Percentiles rank a stretch among this genome's conserved stretches.
Conservation (phyloP, 2,329 filamentous ascomycete genomes). For the Clathrospora elynae region DNA sequence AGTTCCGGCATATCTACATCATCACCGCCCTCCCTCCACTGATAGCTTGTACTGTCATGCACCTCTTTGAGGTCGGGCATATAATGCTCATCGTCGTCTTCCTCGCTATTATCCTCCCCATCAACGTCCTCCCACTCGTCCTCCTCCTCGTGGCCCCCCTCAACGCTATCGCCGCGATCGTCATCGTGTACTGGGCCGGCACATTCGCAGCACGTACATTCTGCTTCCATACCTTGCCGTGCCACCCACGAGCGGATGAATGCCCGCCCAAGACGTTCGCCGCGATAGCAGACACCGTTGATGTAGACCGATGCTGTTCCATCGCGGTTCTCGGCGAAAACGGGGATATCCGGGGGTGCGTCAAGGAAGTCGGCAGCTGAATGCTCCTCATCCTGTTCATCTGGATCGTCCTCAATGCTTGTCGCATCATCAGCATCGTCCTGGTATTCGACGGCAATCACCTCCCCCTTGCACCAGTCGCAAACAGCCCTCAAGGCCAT, state of each 20-base stretch:
- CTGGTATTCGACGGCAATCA: not conserved
- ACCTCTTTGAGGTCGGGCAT: conserved; percentile 1
- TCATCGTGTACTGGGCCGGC: not conserved
- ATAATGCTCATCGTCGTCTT: not conserved
- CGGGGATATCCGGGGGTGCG: not conserved
- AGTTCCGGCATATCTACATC: not conserved
- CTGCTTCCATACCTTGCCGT: conserved; percentile 1
- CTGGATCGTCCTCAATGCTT: conserved; percentile 1
- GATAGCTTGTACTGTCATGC: no score
- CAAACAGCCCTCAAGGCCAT: conserved; percentile 7
- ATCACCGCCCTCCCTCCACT: no score
- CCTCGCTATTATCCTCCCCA: not conserved
- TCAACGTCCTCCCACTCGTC: not conserved
- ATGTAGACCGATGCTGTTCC: conserved; percentile 6
- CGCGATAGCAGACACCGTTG: conserved; percentile 1
- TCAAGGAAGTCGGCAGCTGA: conserved; percentile 7
- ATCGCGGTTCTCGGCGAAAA: conserved; percentile 8
- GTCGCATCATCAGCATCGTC: conserved; percentile 1
- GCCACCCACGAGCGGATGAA: conserved; percentile 3
- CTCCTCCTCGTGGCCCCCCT: not conserved
- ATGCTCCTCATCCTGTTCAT: conserved; percentile 8
- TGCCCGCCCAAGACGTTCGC: conserved; percentile 4
- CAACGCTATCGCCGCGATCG: not conserved
- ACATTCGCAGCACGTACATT: conserved; percentile 11
- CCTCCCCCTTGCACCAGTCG: conserved; percentile 16